Evolutionary conservation across 1,284 basidiomycete species (phyloP), one percentile per base, ranked within the genome.

Genomic region (Irpex rosettiformis): DNA sequence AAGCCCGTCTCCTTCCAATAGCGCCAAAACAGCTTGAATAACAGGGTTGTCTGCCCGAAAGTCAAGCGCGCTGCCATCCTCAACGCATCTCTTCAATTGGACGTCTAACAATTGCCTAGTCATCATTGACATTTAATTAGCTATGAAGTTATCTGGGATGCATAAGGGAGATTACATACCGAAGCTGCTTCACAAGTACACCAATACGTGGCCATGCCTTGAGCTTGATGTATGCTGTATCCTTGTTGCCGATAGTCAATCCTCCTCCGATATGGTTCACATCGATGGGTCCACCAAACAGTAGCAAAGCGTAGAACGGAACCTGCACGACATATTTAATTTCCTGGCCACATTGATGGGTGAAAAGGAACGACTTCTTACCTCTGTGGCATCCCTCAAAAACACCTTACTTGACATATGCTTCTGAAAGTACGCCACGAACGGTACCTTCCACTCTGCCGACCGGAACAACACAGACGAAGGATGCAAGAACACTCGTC

Each of bases 141-240:
- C 4, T 2, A 47, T 28, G 5, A 40, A 25, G 5, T 55, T 10
- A 21, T 11, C 18, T 25, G 49, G 22, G 22, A 16, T 45, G 29
- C 43, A 51, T 37, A 64, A 4, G 21, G 11, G 4, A 18, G 3
- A 33, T 45, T 18, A 58, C 76, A 33, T 65, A 88, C 87, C 94
- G 79, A n/a, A 97, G 75, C 67, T 95, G 93, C 64, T 95, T 95
- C 42, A 93, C 91, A 27, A 97, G 79, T 7, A 95, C 87, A 1
- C 93, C 95, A 48, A 97, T 96, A 4, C 94, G 81, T 16, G 94
- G 91, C 80, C 86, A 91, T 0, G 94, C 93, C 58, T 83, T 85
- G 64, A 98, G 70, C 67, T 83, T 87, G 62, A 97, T 25, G 28
- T 16, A 28, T 27, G 71, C 71, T 16, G 33, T 40, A 11, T 77